phyloP scores from a whole-genome alignment of 768 basidiomycete genomes.

The Boletus reticuloceps region DNA sequence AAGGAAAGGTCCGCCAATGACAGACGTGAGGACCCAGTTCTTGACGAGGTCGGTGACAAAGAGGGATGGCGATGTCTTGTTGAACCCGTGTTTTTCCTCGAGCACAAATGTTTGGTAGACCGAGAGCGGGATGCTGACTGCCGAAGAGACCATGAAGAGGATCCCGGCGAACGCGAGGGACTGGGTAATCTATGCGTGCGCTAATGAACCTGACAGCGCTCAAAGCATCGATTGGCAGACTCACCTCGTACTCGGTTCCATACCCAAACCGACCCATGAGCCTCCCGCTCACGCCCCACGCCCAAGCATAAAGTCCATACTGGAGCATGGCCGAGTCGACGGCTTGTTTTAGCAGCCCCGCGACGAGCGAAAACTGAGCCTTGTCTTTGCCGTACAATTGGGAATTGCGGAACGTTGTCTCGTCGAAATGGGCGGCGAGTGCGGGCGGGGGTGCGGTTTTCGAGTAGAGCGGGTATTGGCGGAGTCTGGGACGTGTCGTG shows the following conservation, averaged over 20 bases:
- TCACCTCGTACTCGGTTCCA: constrained; percentile 70
- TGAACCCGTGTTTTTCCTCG: constrained; percentile 95
- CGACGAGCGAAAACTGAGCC: constrained; percentile 74
- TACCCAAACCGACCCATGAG: constrained; percentile 55
- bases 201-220: neutral
- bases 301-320: constrained; percentile 78
- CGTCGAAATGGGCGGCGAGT: constrained; percentile 65
- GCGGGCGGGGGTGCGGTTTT: constrained; percentile 69
- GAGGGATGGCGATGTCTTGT: constrained; percentile 80
- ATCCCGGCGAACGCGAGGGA: constrained; percentile 75
- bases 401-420: constrained; percentile 79
- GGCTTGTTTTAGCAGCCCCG: constrained; percentile 69
- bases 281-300: constrained; percentile 66
- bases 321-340: constrained; percentile 71
- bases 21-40: constrained; percentile 66
- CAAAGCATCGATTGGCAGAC: neutral
- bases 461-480: constrained; percentile 85
- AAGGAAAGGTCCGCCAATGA: constrained; percentile 81
- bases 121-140: constrained; percentile 72
- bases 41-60: constrained; percentile 84
- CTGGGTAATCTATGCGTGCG: constrained; percentile 52
- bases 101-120: constrained; percentile 90
- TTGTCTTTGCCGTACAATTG: constrained; percentile 92
- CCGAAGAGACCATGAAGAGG: constrained; percentile 60
- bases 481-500: constrained; percentile 35